phyloP scores from a whole-genome alignment of 768 basidiomycete genomes.

The Rhodocollybia butyracea region DNA sequence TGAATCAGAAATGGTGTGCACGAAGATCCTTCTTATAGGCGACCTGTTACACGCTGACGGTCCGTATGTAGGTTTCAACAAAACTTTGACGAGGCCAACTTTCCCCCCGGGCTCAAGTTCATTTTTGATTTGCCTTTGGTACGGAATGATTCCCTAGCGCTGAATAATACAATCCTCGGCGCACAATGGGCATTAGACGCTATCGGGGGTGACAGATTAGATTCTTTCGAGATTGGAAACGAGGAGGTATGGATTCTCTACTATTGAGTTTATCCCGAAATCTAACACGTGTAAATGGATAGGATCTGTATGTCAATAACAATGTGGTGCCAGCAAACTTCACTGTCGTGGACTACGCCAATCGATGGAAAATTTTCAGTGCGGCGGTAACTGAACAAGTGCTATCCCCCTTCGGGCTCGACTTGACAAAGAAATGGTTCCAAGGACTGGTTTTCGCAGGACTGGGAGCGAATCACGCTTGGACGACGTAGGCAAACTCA shows the following conservation, averaged over 20 bases:
- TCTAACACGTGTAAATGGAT: neutral
- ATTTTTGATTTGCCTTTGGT: conserved; percentile 3
- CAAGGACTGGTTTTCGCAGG: conserved; percentile 4
- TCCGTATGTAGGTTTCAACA: no score
- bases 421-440: neutral
- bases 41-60: no score
- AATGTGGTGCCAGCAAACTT: neutral
- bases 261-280: neutral
- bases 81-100: neutral
- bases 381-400: neutral
- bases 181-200: neutral
- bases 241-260: neutral
- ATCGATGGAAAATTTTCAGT: neutral
- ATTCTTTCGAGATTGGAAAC: neutral
- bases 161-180: neutral
- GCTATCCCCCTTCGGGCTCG: neutral
- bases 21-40: no score
- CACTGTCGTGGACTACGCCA: neutral
- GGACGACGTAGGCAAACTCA: neutral
- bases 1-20: conserved; percentile 1
- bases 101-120: conserved; percentile 1
- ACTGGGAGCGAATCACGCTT: neutral
- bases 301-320: conserved; percentile 2
- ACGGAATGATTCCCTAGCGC: conserved; percentile 2
- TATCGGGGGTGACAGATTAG: neutral